These are phyloP conservation scores for Cyanidioschyzon merolae DNA, from an alignment of 23 red algal species.

Conservation along the genomic window DNA sequence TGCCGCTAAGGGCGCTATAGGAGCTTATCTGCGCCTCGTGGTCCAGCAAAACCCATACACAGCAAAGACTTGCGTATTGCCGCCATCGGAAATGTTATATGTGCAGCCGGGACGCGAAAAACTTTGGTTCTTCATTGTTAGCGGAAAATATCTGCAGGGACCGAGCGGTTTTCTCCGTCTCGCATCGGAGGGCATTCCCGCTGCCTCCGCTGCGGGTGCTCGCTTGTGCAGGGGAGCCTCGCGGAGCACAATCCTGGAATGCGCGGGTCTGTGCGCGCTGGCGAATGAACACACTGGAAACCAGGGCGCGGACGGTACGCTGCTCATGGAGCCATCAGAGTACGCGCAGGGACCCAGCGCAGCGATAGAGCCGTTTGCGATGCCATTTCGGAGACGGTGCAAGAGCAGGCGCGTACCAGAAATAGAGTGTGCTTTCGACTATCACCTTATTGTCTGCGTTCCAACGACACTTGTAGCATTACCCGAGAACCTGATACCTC, in stretches of 20 bases:
- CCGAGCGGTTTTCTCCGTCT: background rate
- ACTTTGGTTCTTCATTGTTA: background rate
- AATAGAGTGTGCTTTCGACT: background rate
- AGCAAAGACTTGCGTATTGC: no score
- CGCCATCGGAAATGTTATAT: no score
- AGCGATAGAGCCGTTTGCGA: no score
- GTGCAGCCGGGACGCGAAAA: no score
- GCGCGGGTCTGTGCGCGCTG: no score
- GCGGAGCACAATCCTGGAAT: no score
- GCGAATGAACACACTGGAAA: no score
- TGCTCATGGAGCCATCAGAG: no score
- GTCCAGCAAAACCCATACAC: background rate
- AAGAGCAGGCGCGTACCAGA: background rate
- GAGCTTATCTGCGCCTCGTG: background rate
- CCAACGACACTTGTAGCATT: constrained; percentile 74
- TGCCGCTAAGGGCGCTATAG: background rate
- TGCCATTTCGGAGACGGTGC: no score
- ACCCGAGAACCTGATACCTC: constrained; percentile 45
- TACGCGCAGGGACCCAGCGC: no score
- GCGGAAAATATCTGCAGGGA: background rate
- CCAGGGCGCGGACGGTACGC: no score
- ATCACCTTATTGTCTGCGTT: constrained; percentile 28
- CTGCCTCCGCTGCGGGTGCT: background rate
- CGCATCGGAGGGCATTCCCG: background rate
- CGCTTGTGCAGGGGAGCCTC: background rate